A percentile compares a stretch with the other conserved stretches of the same genome.
Conservation (phyloP, 768 basidiomycete genomes). For the Mycena olivaceomarginata region DNA sequence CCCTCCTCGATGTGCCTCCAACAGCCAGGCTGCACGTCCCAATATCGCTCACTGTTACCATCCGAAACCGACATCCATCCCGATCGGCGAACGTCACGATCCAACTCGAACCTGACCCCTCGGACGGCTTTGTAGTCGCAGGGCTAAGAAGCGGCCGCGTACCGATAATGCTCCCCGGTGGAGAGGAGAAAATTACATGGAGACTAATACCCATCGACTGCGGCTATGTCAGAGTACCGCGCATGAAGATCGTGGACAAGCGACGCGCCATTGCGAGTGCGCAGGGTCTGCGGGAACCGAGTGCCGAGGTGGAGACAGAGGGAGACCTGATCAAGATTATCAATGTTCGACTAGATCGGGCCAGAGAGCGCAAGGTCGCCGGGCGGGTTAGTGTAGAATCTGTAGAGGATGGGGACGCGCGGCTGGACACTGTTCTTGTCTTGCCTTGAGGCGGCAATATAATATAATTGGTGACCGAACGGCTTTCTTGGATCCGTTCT, state of each 20-base stretch:
- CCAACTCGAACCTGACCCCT: slow-evolving; percentile 80
- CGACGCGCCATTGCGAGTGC: slow-evolving; percentile 60
- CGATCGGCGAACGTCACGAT: slow-evolving; percentile 83
- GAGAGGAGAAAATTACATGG: slow-evolving; percentile 81
- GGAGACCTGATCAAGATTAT: slow-evolving; percentile 73
- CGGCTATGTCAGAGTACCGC: slow-evolving; percentile 78
- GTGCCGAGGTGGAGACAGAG: slow-evolving; percentile 57
- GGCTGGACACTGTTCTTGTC: slow-evolving; percentile 58
- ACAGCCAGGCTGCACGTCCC: slow-evolving; percentile 79
- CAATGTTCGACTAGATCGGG: slow-evolving; percentile 67
- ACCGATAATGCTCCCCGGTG: slow-evolving; percentile 84
- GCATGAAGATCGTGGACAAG: slow-evolving; percentile 74
- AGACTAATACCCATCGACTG: slow-evolving; percentile 84
- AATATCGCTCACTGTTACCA: slow-evolving; percentile 70
- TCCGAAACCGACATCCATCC: slow-evolving; percentile 80
- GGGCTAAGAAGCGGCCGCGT: slow-evolving; percentile 82
- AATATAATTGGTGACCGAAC: not conserved
- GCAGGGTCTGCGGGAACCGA: slow-evolving; percentile 49
- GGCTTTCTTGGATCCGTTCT: not conserved
- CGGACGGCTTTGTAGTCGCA: slow-evolving; percentile 88
- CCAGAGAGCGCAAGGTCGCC: slow-evolving; percentile 43
- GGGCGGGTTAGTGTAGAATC: slow-evolving; percentile 42
- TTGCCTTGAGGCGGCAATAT: slow-evolving; percentile 41
- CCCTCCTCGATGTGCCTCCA: slow-evolving; percentile 78
- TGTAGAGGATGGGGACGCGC: slow-evolving; percentile 39